Base-by-base conservation (phyloP, 768 basidiomycete species). In the Pisolithus tinctorius region DNA sequence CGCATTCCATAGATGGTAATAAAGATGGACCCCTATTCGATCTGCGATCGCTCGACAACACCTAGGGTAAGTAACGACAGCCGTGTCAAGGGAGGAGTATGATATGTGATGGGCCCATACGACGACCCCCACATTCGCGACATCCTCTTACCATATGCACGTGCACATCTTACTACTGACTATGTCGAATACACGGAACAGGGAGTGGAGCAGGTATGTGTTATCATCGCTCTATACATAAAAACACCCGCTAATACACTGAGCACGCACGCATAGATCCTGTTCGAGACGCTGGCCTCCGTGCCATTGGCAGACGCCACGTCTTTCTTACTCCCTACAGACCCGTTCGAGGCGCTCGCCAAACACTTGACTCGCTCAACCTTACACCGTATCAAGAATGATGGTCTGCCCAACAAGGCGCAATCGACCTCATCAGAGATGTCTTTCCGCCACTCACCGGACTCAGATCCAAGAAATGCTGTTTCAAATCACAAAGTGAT, bases 161-260 rank as follows among this genome's bases (percentile, higher is more conserved):
- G 71, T 34, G 64, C 61, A 16, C 77, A 86, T 62, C 64, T 83
- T 29, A 77, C 81, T 0, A 75, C 67, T 60, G 73, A 84, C 60
- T 76, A 86, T 60, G 64, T 80, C 41, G 61, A 70, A 13, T 80
- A 76, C 58, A 84, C 83, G 4, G 70, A 78, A 53, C 61, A 67
- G 50, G 69, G 73, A 2, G 75, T 80, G 14, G 58, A 71, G 38
- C 70, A 80, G 58, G 84, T 76, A 40, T 39, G 65, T 51, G 2
- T 16, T 11, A 1, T 4, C 30, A 8, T 23, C 38, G 34, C 34
- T n/a, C 43, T 26, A 26, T 4, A 25, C 43, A 34, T 20, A 55
- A 36, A 38, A 27, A 27, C 34, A 17, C 38, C 37, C 41, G 68
- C 64, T 13, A 13, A 34, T 13, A 34, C 13, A 14, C 13, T 20